Evolutionary conservation across 495 filamentous ascomycete species (phyloP).

Genomic region (Aspergillus nanangensis): DNA sequence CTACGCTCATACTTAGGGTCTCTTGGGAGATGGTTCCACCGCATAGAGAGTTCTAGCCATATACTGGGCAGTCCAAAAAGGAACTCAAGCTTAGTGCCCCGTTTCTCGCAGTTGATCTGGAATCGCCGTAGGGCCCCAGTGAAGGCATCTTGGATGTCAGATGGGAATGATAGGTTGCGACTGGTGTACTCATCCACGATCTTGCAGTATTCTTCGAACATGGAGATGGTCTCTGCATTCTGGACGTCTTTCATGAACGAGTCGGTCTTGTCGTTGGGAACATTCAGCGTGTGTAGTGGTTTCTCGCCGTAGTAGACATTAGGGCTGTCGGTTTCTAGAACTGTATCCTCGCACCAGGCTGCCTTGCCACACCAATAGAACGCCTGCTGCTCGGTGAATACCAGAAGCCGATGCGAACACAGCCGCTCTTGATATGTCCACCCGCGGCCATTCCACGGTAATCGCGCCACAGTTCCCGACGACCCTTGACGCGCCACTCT

Average conservation of each 20-base stretch:
- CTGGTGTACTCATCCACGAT: not conserved
- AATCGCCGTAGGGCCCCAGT: not conserved
- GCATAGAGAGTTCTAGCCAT: not conserved
- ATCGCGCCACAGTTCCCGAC: not conserved
- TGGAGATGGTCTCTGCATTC: not conserved
- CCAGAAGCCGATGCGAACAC: slow-evolving; percentile 23
- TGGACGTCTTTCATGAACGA: not conserved
- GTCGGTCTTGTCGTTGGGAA: not conserved
- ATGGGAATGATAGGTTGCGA: not conserved
- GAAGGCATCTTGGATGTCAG: not conserved
- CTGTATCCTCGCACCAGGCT: not conserved
- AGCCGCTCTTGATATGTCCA: slow-evolving; percentile 39
- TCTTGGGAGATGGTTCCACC: not conserved
- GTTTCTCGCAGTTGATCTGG: not conserved
- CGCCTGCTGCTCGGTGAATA: slow-evolving; percentile 20
- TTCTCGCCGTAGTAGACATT: not conserved
- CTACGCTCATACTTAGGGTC: not conserved
- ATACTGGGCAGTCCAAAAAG: not conserved
- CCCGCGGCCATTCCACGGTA: slow-evolving; percentile 23
- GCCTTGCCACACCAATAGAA: slow-evolving; percentile 20
- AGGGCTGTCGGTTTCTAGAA: not conserved
- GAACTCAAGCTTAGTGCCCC: not conserved
- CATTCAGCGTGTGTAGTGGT: not conserved
- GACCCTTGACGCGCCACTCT: not conserved
- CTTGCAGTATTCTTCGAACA: not conserved